Evolutionary conservation across 345 rosid genomes (phyloP), one percentile per base, ranked within the genome.

Genomic region (Sapria himalayana): DNA sequence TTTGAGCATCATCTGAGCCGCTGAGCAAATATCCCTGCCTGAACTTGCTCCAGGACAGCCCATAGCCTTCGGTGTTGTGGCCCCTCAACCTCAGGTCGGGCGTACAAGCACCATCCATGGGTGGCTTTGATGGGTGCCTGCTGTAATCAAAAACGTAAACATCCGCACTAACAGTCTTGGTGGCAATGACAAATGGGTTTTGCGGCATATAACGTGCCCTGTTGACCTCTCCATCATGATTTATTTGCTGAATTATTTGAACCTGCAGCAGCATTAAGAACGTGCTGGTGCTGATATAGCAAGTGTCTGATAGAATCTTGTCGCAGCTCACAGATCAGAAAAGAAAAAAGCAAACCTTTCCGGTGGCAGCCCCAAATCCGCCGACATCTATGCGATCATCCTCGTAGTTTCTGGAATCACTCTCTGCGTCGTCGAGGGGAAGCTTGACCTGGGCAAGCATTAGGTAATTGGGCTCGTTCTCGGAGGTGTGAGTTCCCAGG

Each of bases 401-500:
- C 22, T 82, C 93, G 52, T 89, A 89, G 31, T 79, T 93, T 46
- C 99, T 91, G 23, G 93, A 76, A 21, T 84, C 99, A 29, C 73
- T 66, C 69, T 84, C 95, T 2, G 93, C 66, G 23, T 89, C 95
- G 11, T 79, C 78, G 24, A 84, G 92, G 3, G 95, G 99, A 25
- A 89, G 86, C 68, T 84, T 94, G 45, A 80, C 93, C 65, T 84
- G 95, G 2, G 99, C 99, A 1, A 82, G 67, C 95, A 89, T 89
- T 19, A 89, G 63, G 39, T 84, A 84, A 53, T 84, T 89, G 54
- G 95, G 92, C 60, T 89, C 99, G 56, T 84, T 80, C 60, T 89
- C 99, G 38, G 92, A 79, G 37, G 99, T 89, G 64, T 84, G 99
- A 22, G 99, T 89, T 12, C 99, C 99, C 7, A 89, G 78, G 37